Evolutionary conservation across 2,329 filamentous ascomycete genomes (phyloP).

Genomic region (Arthrobotrys sphaeroides): DNA sequence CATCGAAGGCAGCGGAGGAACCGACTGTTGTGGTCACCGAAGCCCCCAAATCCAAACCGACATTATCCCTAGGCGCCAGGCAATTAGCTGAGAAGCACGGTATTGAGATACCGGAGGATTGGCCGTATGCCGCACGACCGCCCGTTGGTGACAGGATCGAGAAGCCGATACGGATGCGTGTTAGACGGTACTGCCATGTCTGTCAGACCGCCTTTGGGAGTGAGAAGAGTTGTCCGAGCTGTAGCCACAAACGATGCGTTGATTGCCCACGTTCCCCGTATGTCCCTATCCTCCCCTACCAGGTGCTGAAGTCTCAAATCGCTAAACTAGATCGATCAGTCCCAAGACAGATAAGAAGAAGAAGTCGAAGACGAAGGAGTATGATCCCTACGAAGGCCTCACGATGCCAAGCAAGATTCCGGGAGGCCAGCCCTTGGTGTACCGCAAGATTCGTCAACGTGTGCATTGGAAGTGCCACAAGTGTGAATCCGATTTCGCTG

Average conservation of each 20-base stretch:
- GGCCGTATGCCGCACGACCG: constrained; percentile 58
- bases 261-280: constrained; percentile 76
- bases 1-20: constrained; percentile 45
- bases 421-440: constrained; percentile 75
- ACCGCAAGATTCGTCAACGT: constrained; percentile 76
- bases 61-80: constrained; percentile 58
- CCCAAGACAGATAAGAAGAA: constrained; percentile 66
- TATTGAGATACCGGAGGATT: constrained; percentile 60
- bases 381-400: constrained; percentile 60
- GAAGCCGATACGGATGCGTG: constrained; percentile 79
- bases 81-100: constrained; percentile 61
- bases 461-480: constrained; percentile 79
- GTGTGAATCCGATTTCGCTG: constrained; percentile 72
- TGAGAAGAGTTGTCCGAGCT: constrained; percentile 77
- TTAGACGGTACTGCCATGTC: constrained; percentile 81
- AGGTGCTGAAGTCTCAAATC: background rate
- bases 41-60: constrained; percentile 55
- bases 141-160: constrained; percentile 69
- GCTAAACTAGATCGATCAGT: constrained; percentile 19
- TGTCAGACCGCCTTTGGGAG: constrained; percentile 79
- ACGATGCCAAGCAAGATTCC: constrained; percentile 73
- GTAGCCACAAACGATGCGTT: constrained; percentile 81
- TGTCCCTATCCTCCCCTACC: background rate
- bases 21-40: constrained; percentile 18
- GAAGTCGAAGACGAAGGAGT: constrained; percentile 63